Evolutionary conservation across 495 filamentous ascomycete species (phyloP).

Genomic region (Lasiosphaeria hispida): DNA sequence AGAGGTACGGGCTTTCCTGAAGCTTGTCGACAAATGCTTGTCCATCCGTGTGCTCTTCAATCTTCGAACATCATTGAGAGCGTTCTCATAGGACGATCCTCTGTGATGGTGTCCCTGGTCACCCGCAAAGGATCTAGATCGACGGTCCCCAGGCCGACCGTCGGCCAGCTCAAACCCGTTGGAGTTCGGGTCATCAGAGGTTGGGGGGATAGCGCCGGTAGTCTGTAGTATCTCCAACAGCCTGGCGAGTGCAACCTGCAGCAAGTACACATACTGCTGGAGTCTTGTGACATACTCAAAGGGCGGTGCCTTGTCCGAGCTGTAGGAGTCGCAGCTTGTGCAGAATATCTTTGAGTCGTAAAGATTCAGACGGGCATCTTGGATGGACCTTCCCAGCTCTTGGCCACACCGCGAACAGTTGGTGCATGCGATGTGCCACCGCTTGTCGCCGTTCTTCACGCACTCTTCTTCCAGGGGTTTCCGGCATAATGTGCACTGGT

Average conservation of each 20-base stretch:
- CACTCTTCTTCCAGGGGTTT: constrained; percentile 95
- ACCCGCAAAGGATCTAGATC: constrained; percentile 72
- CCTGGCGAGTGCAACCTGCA: constrained; percentile 87
- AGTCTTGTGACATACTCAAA: constrained; percentile 71
- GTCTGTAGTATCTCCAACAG: constrained; percentile 81
- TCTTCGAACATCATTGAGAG: constrained; percentile 89
- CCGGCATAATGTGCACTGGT: constrained; percentile 76
- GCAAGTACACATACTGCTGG: constrained; percentile 88
- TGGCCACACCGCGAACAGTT: constrained; percentile 70
- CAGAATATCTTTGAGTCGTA: constrained; percentile 67
- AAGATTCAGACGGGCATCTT: constrained; percentile 64
- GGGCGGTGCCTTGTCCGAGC: constrained; percentile 35
- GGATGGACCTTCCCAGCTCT: constrained; percentile 63
- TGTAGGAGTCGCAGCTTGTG: constrained; percentile 52
- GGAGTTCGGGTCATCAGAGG: constrained; percentile 73
- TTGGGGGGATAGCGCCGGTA: constrained; percentile 73
- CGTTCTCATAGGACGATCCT: constrained; percentile 86
- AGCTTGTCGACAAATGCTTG: constrained; percentile 85
- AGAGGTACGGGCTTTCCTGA: constrained; percentile 85
- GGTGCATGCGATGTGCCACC: constrained; percentile 83
- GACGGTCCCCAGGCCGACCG: constrained; percentile 51
- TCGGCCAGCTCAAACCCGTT: constrained; percentile 66
- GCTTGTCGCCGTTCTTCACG: constrained; percentile 62
- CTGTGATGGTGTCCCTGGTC: constrained; percentile 55
- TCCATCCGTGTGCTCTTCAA: constrained; percentile 91